Conservation (phyloP, 768 basidiomycete species). For the Mycena latifolia region DNA sequence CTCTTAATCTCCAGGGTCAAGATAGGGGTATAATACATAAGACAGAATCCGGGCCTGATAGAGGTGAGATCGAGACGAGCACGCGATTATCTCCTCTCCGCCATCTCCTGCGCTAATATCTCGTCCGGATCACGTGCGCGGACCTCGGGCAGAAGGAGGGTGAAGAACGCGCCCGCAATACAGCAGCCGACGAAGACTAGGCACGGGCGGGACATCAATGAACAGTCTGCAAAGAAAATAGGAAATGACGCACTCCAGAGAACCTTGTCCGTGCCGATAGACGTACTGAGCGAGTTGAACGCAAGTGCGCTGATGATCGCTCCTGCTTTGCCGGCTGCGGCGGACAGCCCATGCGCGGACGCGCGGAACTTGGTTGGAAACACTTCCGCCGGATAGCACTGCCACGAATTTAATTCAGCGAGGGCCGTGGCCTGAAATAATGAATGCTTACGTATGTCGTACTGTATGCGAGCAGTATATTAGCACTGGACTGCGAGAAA, state of each 20-base stretch:
- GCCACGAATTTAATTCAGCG: not conserved
- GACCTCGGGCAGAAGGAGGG: slow-evolving; percentile 63
- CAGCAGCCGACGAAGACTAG: slow-evolving; percentile 78
- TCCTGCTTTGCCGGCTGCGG: slow-evolving; percentile 80
- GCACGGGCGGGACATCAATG: not conserved
- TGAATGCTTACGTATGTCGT: slow-evolving; percentile 61
- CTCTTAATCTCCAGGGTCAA: too few relatives aligned
- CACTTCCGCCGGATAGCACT: slow-evolving; percentile 83
- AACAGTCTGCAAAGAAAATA: not conserved
- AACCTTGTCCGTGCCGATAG: slow-evolving; percentile 73
- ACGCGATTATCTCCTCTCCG: not conserved
- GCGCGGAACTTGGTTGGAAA: slow-evolving; percentile 83
- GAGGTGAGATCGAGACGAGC: too few relatives aligned
- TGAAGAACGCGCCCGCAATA: slow-evolving; percentile 62
- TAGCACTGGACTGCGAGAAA: slow-evolving; percentile 3
- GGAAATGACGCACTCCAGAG: slow-evolving; percentile 73
- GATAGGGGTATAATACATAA: too few relatives aligned
- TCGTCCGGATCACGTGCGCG: slow-evolving; percentile 62
- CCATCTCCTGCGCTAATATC: slow-evolving; percentile 54
- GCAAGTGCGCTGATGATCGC: slow-evolving; percentile 83
- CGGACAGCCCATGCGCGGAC: slow-evolving; percentile 80
- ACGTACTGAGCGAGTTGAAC: slow-evolving; percentile 71
- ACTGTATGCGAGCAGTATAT: slow-evolving; percentile 38
- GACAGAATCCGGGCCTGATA: too few relatives aligned
- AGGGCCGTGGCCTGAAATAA: too few relatives aligned